A percentile compares a stretch with the other conserved stretches of the same genome.
Evolutionary conservation across 371 early-diverging fungal species (phyloP).

Genomic region (Syncephalastrum sp.): DNA sequence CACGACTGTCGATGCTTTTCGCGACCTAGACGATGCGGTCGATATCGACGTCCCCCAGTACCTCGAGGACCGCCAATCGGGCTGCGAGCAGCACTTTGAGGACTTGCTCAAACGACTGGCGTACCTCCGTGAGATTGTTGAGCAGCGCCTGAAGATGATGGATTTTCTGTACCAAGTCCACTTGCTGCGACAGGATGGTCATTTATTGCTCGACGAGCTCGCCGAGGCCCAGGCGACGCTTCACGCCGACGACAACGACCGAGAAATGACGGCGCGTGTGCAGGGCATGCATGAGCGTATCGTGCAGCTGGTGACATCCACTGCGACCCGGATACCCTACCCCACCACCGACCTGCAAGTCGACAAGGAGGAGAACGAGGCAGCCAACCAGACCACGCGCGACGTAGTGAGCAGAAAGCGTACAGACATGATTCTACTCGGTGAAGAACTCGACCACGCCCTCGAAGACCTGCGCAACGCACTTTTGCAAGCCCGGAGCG

Average conservation of each 20-base stretch:
- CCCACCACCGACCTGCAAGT: slow-evolving; percentile 21
- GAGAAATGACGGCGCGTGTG: slow-evolving; percentile 36
- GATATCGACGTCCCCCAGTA: slow-evolving; percentile 35
- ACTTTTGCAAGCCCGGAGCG: slow-evolving; percentile 28
- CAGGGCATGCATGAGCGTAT: slow-evolving; percentile 38
- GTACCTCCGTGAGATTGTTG: slow-evolving; percentile 44
- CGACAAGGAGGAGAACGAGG: slow-evolving; percentile 28
- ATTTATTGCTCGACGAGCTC: slow-evolving; percentile 17
- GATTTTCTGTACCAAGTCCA: slow-evolving; percentile 41
- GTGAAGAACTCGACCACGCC: slow-evolving; percentile 32
- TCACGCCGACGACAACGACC: slow-evolving; percentile 32
- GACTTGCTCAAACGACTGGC: slow-evolving; percentile 30
- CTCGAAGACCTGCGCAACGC: slow-evolving; percentile 30
- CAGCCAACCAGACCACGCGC: slow-evolving; percentile 30
- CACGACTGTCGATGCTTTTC: slow-evolving; percentile 34
- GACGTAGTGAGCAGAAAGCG: slow-evolving; percentile 26
- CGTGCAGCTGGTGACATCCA: slow-evolving; percentile 34
- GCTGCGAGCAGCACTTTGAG: slow-evolving; percentile 36
- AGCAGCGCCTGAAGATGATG: slow-evolving; percentile 45
- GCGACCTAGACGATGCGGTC: slow-evolving; percentile 43
- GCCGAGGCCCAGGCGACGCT: slow-evolving; percentile 23
- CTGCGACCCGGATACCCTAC: slow-evolving; percentile 35
- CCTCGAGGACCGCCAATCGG: slow-evolving; percentile 37
- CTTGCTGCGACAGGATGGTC: slow-evolving; percentile 14
- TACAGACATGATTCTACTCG: slow-evolving; percentile 23